These are phyloP conservation scores for Penicillium hesseltinei DNA, from an alignment of 2,329 filamentous ascomycete species.

Conservation along the genomic window DNA sequence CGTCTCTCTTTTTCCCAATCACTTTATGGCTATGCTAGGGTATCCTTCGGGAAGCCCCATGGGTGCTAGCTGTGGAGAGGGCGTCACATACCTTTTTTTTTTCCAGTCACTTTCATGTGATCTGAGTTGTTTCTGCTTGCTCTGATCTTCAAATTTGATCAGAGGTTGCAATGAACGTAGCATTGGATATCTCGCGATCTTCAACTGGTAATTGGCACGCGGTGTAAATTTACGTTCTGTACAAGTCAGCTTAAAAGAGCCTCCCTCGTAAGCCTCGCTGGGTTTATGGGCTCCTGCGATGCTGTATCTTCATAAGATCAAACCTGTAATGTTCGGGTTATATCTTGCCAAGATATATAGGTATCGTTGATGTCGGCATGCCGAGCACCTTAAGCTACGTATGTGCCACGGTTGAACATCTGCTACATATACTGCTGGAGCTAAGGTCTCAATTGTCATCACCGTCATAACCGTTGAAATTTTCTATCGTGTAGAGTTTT, in stretches of 20 bases:
- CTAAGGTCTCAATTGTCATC: constrained; percentile 5
- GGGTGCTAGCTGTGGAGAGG: constrained; percentile 50
- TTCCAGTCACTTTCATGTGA: constrained; percentile 10
- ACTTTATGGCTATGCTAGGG: constrained; percentile 46
- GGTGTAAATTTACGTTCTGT: background rate
- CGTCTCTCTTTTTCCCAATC: constrained; percentile 48
- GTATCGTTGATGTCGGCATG: background rate
- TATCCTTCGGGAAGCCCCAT: constrained; percentile 41
- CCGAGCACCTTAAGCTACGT: background rate
- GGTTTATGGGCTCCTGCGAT: background rate
- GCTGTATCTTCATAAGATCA: too few relatives aligned
- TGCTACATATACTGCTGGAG: background rate
- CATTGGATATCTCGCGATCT: background rate
- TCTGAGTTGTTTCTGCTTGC: background rate
- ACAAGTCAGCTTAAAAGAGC: background rate
- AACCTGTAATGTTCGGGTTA: background rate
- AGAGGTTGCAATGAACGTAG: background rate
- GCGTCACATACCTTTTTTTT: constrained; percentile 39
- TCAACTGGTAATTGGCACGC: background rate
- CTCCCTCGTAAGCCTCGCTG: background rate
- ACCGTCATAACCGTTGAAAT: constrained; percentile 6
- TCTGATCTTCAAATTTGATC: background rate
- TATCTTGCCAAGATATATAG: background rate
- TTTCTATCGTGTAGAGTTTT: constrained; percentile 6
- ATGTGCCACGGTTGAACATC: background rate